phyloP scores from a whole-genome alignment of 2,329 filamentous ascomycete species.

The Neopestalotiopsis rosae region DNA sequence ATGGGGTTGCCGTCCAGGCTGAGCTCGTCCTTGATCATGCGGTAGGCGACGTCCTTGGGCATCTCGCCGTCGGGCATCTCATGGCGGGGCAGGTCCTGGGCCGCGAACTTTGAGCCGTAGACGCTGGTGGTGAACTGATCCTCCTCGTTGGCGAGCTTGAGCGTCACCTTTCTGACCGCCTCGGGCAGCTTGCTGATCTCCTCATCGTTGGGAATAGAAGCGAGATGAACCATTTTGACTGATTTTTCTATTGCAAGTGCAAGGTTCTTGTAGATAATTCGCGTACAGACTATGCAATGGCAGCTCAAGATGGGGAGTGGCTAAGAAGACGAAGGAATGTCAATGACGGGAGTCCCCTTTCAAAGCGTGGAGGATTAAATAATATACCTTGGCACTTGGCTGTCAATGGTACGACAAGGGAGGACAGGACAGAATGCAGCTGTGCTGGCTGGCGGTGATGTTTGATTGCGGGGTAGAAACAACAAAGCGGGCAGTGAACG shows the following conservation, averaged over 20 bases:
- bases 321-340: not conserved
- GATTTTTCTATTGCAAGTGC: constrained; percentile 13
- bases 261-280: not conserved
- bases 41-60: constrained; percentile 91
- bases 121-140: constrained; percentile 77
- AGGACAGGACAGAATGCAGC: not conserved
- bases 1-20: constrained; percentile 91
- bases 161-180: constrained; percentile 47
- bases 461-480: not conserved
- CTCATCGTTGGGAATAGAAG: constrained; percentile 42
- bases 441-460: not conserved
- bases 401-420: not conserved
- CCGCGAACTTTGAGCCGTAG: constrained; percentile 86
- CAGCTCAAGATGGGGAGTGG: too few relatives aligned
- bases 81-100: constrained; percentile 77
- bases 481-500: not conserved
- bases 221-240: constrained; percentile 57
- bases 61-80: constrained; percentile 92
- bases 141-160: constrained; percentile 55
- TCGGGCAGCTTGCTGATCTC: constrained; percentile 36
- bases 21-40: constrained; percentile 95
- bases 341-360: not conserved
- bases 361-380: not conserved
- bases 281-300: not conserved
- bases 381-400: not conserved